Conservation (phyloP, 768 basidiomycete genomes). For the Strobilomyces confusus region DNA sequence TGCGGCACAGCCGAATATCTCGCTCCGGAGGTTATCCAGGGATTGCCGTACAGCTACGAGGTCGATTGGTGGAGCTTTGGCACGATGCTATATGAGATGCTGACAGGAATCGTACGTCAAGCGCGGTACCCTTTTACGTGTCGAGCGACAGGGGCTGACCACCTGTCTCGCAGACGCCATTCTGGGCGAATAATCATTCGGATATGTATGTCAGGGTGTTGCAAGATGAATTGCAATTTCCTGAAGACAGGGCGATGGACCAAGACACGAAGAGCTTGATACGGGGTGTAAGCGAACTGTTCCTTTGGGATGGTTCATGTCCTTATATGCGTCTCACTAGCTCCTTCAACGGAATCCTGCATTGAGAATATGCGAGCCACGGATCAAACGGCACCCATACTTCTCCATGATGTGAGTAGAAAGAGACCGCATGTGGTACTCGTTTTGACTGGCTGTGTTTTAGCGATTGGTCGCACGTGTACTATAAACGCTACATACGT, state of each 20-base stretch:
- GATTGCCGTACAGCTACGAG: conserved; percentile 85
- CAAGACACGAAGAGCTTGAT: conserved; percentile 94
- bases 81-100: conserved; percentile 96
- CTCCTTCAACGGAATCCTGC: conserved; percentile 91
- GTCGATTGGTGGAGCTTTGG: conserved; percentile 99
- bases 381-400: conserved; percentile 92
- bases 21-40: conserved; percentile 95
- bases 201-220: conserved; percentile 94
- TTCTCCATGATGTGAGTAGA: conserved; percentile 84
- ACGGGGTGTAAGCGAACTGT: conserved; percentile 66
- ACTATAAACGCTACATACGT: conserved; percentile 92
- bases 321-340: conserved; percentile 37
- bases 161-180: conserved; percentile 62
- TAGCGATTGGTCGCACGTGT: conserved; percentile 93
- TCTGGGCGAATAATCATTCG: conserved; percentile 89
- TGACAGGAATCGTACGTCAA: conserved; percentile 79
- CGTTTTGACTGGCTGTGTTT: conserved; percentile 13
- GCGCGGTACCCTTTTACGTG: conserved; percentile 9
- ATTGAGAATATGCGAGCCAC: conserved; percentile 86
- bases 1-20: conserved; percentile 97
- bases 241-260: conserved; percentile 89
- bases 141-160: conserved; percentile 15
- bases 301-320: not conserved
- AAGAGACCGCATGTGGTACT: conserved; percentile 1
- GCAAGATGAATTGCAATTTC: conserved; percentile 86